Percentiles rank a stretch among this genome's conserved stretches.
Evolutionary conservation across 2,329 filamentous ascomycete genomes (phyloP).

Genomic region (Thielaviopsis musarum): DNA sequence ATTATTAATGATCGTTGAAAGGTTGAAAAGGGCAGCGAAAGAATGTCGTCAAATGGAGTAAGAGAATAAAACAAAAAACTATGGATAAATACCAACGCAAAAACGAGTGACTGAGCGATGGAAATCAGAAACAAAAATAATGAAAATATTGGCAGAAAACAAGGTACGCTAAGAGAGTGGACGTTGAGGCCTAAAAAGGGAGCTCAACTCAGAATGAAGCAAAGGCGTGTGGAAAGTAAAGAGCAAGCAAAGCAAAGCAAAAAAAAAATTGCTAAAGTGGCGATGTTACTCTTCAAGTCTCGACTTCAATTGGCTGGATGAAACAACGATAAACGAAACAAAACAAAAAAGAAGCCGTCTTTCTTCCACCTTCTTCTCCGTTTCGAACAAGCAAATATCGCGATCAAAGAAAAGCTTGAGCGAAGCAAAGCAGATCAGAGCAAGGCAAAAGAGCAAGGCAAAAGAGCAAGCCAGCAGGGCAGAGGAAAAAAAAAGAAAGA

Average conservation of each 20-base stretch:
- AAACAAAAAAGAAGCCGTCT: not conserved
- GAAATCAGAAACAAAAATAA: not conserved
- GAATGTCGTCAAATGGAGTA: constrained; percentile 1
- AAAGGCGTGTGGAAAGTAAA: not conserved
- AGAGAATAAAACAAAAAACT: constrained; percentile 9
- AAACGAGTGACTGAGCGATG: not conserved
- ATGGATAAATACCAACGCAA: not conserved
- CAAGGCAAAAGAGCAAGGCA: not conserved
- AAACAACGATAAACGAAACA: not conserved
- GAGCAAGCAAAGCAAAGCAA: not conserved
- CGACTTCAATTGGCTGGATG: not conserved
- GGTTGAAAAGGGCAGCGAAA: not conserved
- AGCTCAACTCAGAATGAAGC: constrained; percentile 4
- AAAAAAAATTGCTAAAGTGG: not conserved
- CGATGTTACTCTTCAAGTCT: not conserved
- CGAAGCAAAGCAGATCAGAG: not conserved
- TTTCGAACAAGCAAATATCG: not conserved
- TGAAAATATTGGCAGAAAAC: not conserved
- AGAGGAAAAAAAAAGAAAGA: not conserved
- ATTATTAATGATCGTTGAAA: not conserved
- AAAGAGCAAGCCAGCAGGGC: not conserved
- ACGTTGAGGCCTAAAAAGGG: constrained; percentile 7
- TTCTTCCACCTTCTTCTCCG: not conserved
- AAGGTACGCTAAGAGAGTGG: constrained; percentile 9
- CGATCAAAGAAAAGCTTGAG: not conserved